Percentiles rank a stretch among this genome's conserved stretches.
phyloP scores from a whole-genome alignment of 2,329 filamentous ascomycete species.

The Colletotrichum gloeosporioides region DNA sequence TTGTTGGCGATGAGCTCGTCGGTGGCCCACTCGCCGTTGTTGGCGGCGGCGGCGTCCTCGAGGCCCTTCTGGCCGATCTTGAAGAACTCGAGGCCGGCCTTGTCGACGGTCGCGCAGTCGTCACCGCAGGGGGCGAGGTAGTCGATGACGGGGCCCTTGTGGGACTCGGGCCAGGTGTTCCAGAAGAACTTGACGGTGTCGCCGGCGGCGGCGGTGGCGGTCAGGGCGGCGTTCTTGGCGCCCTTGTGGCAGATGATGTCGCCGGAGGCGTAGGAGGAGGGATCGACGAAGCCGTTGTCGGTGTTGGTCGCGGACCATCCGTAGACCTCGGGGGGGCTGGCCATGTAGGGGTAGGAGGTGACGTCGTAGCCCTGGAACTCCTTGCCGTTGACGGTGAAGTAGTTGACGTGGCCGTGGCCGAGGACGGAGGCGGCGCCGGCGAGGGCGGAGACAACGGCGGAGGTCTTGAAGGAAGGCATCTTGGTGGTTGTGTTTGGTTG shows the following conservation, averaged over 20 bases:
- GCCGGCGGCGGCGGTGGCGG: conserved; percentile 61
- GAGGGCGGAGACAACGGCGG: conserved; percentile 24
- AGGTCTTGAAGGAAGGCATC: conserved; percentile 27
- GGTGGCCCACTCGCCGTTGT: conserved; percentile 58
- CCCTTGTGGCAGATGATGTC: conserved; percentile 55
- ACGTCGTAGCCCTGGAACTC: conserved; percentile 34
- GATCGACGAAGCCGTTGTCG: conserved; percentile 52
- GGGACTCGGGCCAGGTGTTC: conserved; percentile 68
- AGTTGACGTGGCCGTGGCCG: conserved; percentile 35
- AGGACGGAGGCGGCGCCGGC: conserved; percentile 28
- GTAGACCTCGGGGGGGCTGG: conserved; percentile 31
- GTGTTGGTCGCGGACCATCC: conserved; percentile 27
- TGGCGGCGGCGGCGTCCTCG: conserved; percentile 30
- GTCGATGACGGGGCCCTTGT: conserved; percentile 66
- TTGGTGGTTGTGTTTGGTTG: not conserved
- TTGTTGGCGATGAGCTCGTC: conserved; percentile 55
- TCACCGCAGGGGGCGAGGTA: conserved; percentile 64
- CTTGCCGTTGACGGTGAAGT: conserved; percentile 31
- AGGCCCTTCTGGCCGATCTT: conserved; percentile 63
- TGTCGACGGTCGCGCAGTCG: conserved; percentile 58
- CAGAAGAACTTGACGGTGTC: conserved; percentile 63
- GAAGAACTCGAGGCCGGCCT: conserved; percentile 58
- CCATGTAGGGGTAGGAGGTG: conserved; percentile 26
- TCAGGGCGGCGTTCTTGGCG: conserved; percentile 43
- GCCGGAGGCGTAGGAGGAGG: conserved; percentile 38